phyloP scores from a whole-genome alignment of 495 filamentous ascomycete species.

The Penicillium ochrochloron region DNA sequence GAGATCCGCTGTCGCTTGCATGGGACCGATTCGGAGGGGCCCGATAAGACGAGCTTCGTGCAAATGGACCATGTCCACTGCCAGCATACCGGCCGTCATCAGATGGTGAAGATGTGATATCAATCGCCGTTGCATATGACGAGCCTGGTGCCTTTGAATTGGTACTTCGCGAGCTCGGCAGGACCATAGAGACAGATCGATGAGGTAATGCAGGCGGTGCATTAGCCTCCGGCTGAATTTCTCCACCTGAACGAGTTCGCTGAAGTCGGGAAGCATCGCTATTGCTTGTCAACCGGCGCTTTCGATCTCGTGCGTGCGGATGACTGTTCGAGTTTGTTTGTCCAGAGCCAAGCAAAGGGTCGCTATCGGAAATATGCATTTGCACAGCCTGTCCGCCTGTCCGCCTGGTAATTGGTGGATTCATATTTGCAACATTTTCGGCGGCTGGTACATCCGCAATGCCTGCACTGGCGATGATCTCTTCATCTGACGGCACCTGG shows the following conservation, averaged over 20 bases:
- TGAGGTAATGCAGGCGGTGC: constrained; percentile 18
- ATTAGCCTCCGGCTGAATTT: constrained; percentile 14
- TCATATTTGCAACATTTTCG: background rate
- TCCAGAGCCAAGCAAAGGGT: background rate
- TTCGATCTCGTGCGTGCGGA: constrained; percentile 37
- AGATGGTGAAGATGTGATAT: constrained; percentile 39
- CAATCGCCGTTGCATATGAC: constrained; percentile 43
- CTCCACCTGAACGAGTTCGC: constrained; percentile 30
- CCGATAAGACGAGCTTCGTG: background rate
- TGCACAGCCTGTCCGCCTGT: background rate
- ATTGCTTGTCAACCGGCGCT: constrained; percentile 42
- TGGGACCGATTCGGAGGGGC: background rate
- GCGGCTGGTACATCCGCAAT: background rate
- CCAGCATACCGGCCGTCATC: background rate
- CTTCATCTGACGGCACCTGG: background rate
- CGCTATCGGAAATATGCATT: background rate
- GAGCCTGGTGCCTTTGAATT: constrained; percentile 29
- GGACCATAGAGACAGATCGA: constrained; percentile 28
- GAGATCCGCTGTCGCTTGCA: background rate
- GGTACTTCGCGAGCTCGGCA: constrained; percentile 25
- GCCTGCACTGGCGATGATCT: background rate
- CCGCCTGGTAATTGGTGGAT: background rate
- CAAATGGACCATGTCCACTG: background rate
- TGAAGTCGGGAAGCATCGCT: constrained; percentile 34
- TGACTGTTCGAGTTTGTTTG: background rate